Evolutionary conservation across 2,329 filamentous ascomycete genomes (phyloP).

Genomic region (Neonectria magnoliae): DNA sequence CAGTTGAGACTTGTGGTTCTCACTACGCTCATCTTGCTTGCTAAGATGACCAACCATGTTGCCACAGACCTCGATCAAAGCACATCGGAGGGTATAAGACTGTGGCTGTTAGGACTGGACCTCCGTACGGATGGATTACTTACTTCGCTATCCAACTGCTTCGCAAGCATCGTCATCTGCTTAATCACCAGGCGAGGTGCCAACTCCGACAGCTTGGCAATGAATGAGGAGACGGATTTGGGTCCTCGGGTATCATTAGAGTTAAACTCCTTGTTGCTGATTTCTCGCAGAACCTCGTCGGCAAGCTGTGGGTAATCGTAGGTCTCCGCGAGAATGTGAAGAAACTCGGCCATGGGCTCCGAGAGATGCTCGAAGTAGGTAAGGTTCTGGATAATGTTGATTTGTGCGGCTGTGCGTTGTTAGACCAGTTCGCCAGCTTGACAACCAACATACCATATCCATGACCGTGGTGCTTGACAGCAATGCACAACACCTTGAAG

Average conservation of each 20-base stretch:
- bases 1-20: conserved; percentile 94
- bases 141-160: conserved; percentile 94
- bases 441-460: conserved; percentile 76
- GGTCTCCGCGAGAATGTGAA: conserved; percentile 94
- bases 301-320: conserved; percentile 97
- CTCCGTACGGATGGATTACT: not conserved
- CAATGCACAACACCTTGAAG: conserved; percentile 96
- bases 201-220: conserved; percentile 91
- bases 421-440: conserved; percentile 32
- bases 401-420: conserved; percentile 79
- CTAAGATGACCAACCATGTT: conserved; percentile 93
- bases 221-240: conserved; percentile 94
- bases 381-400: conserved; percentile 95
- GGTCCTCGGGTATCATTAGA: conserved; percentile 94
- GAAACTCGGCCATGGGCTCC: conserved; percentile 97
- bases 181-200: conserved; percentile 93
- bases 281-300: conserved; percentile 91
- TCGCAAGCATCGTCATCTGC: conserved; percentile 94
- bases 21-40: conserved; percentile 88
- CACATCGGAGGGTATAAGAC: conserved; percentile 93
- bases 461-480: conserved; percentile 97
- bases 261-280: conserved; percentile 98
- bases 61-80: conserved; percentile 95
- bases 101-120: conserved; percentile 48
- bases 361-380: conserved; percentile 99